Evolutionary conservation across 306 rosid species (phyloP).

Genomic region (Oemleria cerasiformis): DNA sequence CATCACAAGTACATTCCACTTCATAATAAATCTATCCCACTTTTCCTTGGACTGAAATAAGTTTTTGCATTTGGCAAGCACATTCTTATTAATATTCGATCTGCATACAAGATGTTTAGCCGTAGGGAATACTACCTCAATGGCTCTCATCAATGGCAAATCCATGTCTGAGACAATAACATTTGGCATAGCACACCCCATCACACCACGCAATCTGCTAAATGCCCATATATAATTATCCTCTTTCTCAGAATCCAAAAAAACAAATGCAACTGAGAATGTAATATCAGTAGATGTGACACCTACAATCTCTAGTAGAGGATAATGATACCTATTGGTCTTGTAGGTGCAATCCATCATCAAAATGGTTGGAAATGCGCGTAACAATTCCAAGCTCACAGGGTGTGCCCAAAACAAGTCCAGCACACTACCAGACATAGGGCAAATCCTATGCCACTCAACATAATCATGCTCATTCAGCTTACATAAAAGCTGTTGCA

Average conservation of each 20-base stretch:
- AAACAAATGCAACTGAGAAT: slow-evolving; percentile 16
- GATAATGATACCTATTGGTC: slow-evolving; percentile 5
- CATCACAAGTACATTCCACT: slow-evolving; percentile 14
- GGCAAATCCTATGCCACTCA: slow-evolving; percentile 17
- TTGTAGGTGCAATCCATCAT: slow-evolving; percentile 12
- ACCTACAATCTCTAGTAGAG: slow-evolving; percentile 13
- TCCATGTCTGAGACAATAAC: slow-evolving; percentile 16
- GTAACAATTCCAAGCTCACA: slow-evolving; percentile 14
- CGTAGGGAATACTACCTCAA: slow-evolving; percentile 12
- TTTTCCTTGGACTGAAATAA: slow-evolving; percentile 17
- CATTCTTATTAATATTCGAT: slow-evolving; percentile 19
- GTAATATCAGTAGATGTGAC: slow-evolving; percentile 16
- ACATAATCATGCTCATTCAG: slow-evolving; percentile 13
- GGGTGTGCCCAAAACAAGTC: slow-evolving; percentile 26
- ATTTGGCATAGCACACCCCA: slow-evolving; percentile 9
- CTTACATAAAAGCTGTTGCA: slow-evolving; percentile 28
- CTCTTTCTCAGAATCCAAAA: slow-evolving; percentile 7
- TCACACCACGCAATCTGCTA: not conserved
- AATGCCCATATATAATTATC: slow-evolving; percentile 21
- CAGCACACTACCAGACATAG: not conserved
- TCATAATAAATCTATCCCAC: slow-evolving; percentile 15
- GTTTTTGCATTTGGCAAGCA: slow-evolving; percentile 11
- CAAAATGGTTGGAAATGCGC: slow-evolving; percentile 9
- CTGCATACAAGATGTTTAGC: slow-evolving; percentile 10
- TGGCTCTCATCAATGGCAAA: slow-evolving; percentile 15